Base-by-base conservation (phyloP, 495 filamentous ascomycete species). In the Amniculicola lignicola region DNA sequence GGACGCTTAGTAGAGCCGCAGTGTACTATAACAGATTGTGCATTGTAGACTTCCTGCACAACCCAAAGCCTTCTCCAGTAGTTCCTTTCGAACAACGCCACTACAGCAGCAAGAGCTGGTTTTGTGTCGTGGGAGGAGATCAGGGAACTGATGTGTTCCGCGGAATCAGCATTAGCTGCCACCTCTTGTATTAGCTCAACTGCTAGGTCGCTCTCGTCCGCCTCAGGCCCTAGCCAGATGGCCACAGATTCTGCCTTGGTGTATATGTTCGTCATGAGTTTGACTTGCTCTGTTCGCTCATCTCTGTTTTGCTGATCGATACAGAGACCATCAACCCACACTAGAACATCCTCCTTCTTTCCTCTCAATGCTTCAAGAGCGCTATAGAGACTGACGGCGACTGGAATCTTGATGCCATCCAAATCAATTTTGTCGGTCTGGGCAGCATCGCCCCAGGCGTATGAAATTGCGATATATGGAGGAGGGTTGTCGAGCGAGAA, bases 151-250 rank as follows among this genome's bases (percentile, higher is more conserved):
- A 57, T 10, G 63, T 44, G 12, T 4, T 44, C 4, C 10, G 14
- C 5, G 14, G 33, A 37, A 16, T 44, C 27, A 3, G 10, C 29
- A 24, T 44, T 18, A 6, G 36, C n/a, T 25, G 48, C 56, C 3
- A 53, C 41, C 9, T 47, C 44, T 23, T 42, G 18, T n/a, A 59
- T 43, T 5, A 60, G n/a, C 9, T 29, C 16, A 3, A 45, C 22
- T 4, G 58, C 58, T n/a, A 56, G 44, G 9, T 61, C 4, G 29
- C 58, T 56, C 1, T 67, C 54, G 22, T 66, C 57, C 12, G 35
- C 57, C 16, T 63, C 55, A 15, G 57, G 49, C 27, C 70, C 69
- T 19, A 73, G 67, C 72, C 72, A 75, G n/a, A 74, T 62, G 41
- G 68, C 28, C 12, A 74, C 70, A 10, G 52, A 40, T 3, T 25